These are phyloP conservation scores for Uronychia setigera DNA, from an alignment of 73 alveolate species.

Conservation along the genomic window DNA sequence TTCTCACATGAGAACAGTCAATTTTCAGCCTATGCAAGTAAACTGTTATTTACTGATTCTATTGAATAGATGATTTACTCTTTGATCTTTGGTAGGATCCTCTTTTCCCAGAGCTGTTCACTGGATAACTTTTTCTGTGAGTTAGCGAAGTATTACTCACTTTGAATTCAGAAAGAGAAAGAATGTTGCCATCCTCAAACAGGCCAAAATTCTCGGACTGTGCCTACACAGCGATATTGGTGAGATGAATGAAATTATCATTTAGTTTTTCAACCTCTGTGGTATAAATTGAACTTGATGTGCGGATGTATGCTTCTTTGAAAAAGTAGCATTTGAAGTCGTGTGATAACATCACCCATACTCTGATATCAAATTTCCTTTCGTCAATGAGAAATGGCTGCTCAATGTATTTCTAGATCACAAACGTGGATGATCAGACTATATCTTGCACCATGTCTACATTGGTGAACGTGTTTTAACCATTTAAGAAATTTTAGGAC, in stretches of 20 bases:
- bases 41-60: neutral
- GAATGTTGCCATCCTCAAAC: constrained; percentile 85
- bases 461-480: neutral
- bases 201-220: constrained; percentile 77
- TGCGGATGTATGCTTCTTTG: constrained; percentile 78
- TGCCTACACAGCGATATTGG: constrained; percentile 85
- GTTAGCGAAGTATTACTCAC: neutral
- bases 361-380: constrained; percentile 84
- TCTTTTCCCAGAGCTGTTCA: neutral
- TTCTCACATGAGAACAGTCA: too few relatives aligned
- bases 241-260: constrained; percentile 63
- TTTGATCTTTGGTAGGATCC: neutral
- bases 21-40: too few relatives aligned
- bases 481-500: too few relatives aligned
- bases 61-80: neutral
- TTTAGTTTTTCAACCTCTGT: constrained; percentile 49
- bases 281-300: constrained; percentile 68
- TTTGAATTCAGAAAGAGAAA: constrained; percentile 71
- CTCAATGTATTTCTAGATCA: constrained; percentile 80
- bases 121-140: neutral
- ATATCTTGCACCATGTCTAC: neutral
- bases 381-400: constrained; percentile 76
- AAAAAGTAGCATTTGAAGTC: constrained; percentile 64
- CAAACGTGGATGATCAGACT: constrained; percentile 18
- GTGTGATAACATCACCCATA: constrained; percentile 43